Percentiles rank a stretch among this genome's conserved stretches.
Conservation (phyloP, 139 green algal species). For the Gonium pectorale region DNA sequence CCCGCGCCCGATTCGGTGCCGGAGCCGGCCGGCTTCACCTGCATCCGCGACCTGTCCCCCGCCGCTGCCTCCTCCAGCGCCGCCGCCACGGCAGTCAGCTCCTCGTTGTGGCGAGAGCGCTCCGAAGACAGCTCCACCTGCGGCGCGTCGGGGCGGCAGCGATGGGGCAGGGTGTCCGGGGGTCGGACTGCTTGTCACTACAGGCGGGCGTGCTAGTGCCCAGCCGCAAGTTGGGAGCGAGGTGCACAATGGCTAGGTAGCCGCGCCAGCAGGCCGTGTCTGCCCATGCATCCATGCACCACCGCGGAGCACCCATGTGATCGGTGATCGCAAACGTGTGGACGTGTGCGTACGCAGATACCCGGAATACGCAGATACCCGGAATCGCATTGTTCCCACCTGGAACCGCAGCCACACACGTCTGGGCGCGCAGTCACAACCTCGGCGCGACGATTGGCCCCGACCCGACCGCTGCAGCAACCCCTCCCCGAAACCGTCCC, state of each 20-base stretch:
- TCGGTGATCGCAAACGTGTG: too few relatives aligned
- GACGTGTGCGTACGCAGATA: too few relatives aligned
- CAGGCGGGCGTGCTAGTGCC: not conserved
- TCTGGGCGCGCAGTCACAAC: too few relatives aligned
- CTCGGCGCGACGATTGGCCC: too few relatives aligned
- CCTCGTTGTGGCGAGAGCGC: constrained; percentile 20
- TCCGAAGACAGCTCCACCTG: constrained; percentile 34
- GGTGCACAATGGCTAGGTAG: not conserved
- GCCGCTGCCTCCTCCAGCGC: constrained; percentile 21
- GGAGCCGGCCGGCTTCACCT: not conserved
- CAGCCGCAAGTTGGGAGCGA: not conserved
- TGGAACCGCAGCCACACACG: not conserved
- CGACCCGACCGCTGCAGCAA: too few relatives aligned
- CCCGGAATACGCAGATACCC: too few relatives aligned
- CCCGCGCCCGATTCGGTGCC: not conserved
- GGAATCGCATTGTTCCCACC: too few relatives aligned
- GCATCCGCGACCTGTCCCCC: not conserved
- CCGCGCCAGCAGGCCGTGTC: not conserved
- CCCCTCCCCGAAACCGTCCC: not conserved
- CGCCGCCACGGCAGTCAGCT: constrained; percentile 9
- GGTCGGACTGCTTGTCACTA: not conserved
- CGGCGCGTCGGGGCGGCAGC: not conserved
- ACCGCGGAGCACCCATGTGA: not conserved
- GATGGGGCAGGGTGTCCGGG: not conserved
- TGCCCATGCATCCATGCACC: not conserved